Evolutionary conservation across 176 grass and related monocot species (phyloP), one percentile per base, ranked within the genome.

Genomic region (Pontederia paniculata): DNA sequence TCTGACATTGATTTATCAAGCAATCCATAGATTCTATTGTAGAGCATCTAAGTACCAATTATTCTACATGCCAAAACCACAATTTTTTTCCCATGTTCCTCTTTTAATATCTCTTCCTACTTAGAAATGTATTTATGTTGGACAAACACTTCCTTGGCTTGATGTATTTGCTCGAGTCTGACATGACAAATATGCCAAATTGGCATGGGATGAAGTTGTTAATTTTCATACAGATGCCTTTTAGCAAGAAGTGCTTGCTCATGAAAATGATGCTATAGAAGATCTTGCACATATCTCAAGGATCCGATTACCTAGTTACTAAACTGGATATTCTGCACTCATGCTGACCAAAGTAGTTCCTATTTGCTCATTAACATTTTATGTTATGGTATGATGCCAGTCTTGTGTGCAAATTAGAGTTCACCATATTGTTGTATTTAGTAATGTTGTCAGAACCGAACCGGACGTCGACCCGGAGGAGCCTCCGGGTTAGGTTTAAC

Each of bases 121-220:
- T n/a, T n/a, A n/a, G n/a, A n/a, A n/a, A n/a, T n/a, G n/a, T n/a
- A n/a, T n/a, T n/a, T 21, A n/a, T 21, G 17, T 44, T 67, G 64
- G 5, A 8, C 50, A 67, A 48, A 21, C 17, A 10, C 64, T 48
- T 67, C 64, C 64, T 12, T 53, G 53, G 50, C 64, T 67, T 42
- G 64, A 43, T 21, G 9, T 10, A 9, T 25, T 5, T 54, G 12
- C 53, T 67, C 43, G 49, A 66, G 19, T 52, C 10, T 13, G 11
- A 54, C 12, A 17, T 28, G 22, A 20, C 50, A 50, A 65, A 23
- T 45, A 65, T 9, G 3, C 22, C 6, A 60, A 45, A 14, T 23
- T 48, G 43, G 44, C 44, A 23, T 10, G 23, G 45, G 11, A 17
- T 9, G 64, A 44, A 21, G 28, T 20, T 21, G 64, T 21, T 23